Percentiles rank a stretch among this genome's conserved stretches.
phyloP scores from a whole-genome alignment of 2,329 filamentous ascomycete genomes.

The Zopfia rhizophila region DNA sequence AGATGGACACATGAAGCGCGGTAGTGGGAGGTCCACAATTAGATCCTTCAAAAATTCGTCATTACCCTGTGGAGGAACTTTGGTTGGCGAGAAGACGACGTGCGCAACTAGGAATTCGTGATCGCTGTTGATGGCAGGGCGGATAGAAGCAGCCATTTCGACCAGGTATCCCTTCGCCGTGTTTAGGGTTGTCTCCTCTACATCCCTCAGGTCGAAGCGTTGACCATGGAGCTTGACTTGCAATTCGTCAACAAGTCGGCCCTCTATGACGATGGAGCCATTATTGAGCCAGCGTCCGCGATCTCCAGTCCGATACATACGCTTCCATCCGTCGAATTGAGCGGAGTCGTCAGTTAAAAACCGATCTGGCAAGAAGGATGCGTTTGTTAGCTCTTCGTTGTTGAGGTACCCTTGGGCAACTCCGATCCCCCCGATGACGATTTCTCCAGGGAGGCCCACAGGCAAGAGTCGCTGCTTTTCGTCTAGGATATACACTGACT shows the following conservation, averaged over 20 bases:
- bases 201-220: constrained; percentile 61
- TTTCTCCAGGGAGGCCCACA: constrained; percentile 53
- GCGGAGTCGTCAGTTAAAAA: constrained; percentile 29
- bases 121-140: constrained; percentile 12
- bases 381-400: constrained; percentile 23
- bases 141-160: constrained; percentile 36
- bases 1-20: constrained; percentile 50
- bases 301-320: constrained; percentile 56
- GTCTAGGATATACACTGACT: constrained; percentile 54
- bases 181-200: constrained; percentile 49
- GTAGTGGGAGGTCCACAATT: constrained; percentile 36
- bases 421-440: constrained; percentile 51
- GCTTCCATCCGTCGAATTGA: constrained; percentile 27
- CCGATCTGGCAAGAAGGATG: constrained; percentile 33
- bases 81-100: constrained; percentile 39
- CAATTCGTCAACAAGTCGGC: constrained; percentile 55
- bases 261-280: constrained; percentile 49
- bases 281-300: constrained; percentile 45
- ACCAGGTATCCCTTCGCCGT: constrained; percentile 23
- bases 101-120: constrained; percentile 47
- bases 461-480: constrained; percentile 48
- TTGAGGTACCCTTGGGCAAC: constrained; percentile 50
- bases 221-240: constrained; percentile 60
- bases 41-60: constrained; percentile 23
- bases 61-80: constrained; percentile 1